A percentile compares a stretch with the other conserved stretches of the same genome.
Conservation (phyloP, 1,139 yeast genomes). For the Pichia sp. region DNA sequence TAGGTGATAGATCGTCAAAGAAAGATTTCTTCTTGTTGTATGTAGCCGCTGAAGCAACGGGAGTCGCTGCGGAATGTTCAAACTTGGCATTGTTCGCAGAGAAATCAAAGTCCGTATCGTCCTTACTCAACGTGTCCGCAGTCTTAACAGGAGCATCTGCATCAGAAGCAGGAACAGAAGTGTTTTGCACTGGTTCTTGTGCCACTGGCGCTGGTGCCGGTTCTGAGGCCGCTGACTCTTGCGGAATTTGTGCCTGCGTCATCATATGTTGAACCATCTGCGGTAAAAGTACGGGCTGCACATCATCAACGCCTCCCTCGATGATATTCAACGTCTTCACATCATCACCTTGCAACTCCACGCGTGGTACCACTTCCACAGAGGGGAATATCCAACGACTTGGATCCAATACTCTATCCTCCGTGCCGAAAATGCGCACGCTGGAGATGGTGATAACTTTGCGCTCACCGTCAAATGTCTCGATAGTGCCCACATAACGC, state of each 20-base stretch:
- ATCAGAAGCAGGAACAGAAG: background rate
- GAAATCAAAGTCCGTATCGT: constrained; percentile 50
- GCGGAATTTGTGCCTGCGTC: background rate
- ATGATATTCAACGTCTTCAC: constrained; percentile 85
- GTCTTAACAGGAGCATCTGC: background rate
- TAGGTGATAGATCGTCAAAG: constrained; percentile 73
- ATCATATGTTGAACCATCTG: constrained; percentile 5
- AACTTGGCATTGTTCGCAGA: constrained; percentile 63
- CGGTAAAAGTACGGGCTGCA: constrained; percentile 31
- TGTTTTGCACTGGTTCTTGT: background rate
- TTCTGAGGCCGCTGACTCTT: background rate
- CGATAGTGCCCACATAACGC: constrained; percentile 81
- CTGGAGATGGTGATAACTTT: constrained; percentile 82
- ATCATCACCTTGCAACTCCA: constrained; percentile 87
- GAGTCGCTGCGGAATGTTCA: constrained; percentile 19
- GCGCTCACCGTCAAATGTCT: constrained; percentile 82
- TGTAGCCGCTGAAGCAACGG: constrained; percentile 20
- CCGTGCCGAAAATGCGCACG: constrained; percentile 88
- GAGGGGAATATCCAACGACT: constrained; percentile 70
- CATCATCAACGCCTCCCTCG: constrained; percentile 55
- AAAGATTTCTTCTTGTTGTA: constrained; percentile 72
- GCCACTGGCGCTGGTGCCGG: background rate
- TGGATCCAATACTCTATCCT: constrained; percentile 78
- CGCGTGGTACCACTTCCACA: constrained; percentile 64
- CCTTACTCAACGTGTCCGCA: constrained; percentile 13